Evolutionary conservation across 192 early-diverging fungal species (phyloP), one percentile per base, ranked within the genome.

Genomic region (Podila verticillata): DNA sequence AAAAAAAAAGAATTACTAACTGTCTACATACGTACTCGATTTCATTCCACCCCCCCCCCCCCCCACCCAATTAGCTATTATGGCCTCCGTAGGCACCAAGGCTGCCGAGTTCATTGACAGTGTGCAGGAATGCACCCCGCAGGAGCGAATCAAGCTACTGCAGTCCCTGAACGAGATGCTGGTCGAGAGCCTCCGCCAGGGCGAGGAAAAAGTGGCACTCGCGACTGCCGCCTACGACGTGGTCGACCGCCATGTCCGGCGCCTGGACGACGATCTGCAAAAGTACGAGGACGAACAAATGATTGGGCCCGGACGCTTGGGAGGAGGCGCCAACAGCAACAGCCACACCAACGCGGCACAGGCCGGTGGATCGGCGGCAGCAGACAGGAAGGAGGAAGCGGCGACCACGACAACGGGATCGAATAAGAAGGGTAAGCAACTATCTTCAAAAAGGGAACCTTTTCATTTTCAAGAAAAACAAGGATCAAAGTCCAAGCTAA

Each of bases 231-330:
- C 96, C 0, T 98, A 95, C 73, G 96, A 99, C 65, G 86, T 94
- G 90, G 93, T 94, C 9, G 97, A 98, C 70, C 89, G 93, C 63
- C 95, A 97, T 82, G 93, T 96, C 48, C 87, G 94, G 28, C 87
- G 94, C 35, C 75, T 98, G 26, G 97, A 98, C 66, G 95, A 95
- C n/a, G 96, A 97, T 63, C 74, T 98, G 75, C 83, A 87, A 30
- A 94, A 93, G 70, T 97, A 96, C 74, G 95, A 98, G 75, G 96
- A 98, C 61, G 92, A 96, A 51, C 95, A 96, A 74, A 86, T 95
- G 87, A 89, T 92, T 17, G 89, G 84, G 3, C 82, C 84, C 13
- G 85, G 83, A 65, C 67, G 84, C 39, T 73, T 87, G 4, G 73
- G 39, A 15, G 73, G n/a, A n/a, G n/a, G n/a, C n/a, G n/a, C n/a